Evolutionary conservation across 495 filamentous ascomycete genomes (phyloP).

Genomic region (Neurospora sp.): DNA sequence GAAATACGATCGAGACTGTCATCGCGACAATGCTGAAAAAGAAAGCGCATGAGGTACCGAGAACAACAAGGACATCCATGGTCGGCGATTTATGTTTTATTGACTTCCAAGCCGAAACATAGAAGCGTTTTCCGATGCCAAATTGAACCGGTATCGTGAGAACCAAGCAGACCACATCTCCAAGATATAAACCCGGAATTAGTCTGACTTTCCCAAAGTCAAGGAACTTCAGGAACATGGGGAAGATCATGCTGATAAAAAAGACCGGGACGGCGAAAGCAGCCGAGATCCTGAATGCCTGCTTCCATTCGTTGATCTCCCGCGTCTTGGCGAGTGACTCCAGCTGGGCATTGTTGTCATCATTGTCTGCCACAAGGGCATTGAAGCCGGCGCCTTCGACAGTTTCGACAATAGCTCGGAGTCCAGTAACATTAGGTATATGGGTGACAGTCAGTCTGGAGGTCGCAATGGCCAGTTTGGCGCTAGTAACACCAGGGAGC

Average conservation of each 20-base stretch:
- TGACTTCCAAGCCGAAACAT: constrained; percentile 81
- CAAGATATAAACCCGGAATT: constrained; percentile 70
- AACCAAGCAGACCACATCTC: constrained; percentile 70
- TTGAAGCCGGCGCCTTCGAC: constrained; percentile 77
- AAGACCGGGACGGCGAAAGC: constrained; percentile 87
- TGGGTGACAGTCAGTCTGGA: constrained; percentile 62
- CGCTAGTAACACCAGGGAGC: constrained; percentile 61
- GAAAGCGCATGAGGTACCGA: constrained; percentile 95
- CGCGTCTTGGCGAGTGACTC: constrained; percentile 93
- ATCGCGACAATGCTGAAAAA: constrained; percentile 92
- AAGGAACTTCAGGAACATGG: constrained; percentile 61
- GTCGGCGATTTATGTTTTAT: constrained; percentile 82
- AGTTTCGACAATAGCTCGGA: constrained; percentile 72
- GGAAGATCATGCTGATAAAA: constrained; percentile 82
- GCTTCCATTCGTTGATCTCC: constrained; percentile 87
- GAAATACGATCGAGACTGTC: constrained; percentile 60
- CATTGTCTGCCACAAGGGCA: constrained; percentile 77
- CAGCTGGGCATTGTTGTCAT: constrained; percentile 94
- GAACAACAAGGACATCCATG: constrained; percentile 93
- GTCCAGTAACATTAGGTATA: constrained; percentile 57
- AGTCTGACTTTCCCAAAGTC: constrained; percentile 63
- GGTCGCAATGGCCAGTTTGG: constrained; percentile 57
- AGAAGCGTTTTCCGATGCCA: constrained; percentile 89
- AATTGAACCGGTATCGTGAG: constrained; percentile 94
- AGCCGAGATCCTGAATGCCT: constrained; percentile 62